Evolutionary conservation across 768 basidiomycete genomes (phyloP).

Genomic region (Lactarius deliciosus): DNA sequence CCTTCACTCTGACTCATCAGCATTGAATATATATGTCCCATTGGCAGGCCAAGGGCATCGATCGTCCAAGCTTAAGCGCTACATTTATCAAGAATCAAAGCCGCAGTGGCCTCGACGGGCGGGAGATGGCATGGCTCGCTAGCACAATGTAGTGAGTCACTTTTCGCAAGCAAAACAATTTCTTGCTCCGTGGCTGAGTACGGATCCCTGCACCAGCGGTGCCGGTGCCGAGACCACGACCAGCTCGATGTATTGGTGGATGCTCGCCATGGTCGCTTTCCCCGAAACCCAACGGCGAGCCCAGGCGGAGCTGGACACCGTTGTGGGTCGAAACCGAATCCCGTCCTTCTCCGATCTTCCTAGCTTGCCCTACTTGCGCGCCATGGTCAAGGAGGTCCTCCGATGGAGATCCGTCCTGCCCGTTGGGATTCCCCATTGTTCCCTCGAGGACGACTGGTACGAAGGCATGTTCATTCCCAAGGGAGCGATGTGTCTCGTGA

Average conservation of each 20-base stretch:
- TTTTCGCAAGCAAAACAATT: not conserved
- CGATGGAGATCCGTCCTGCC: constrained; percentile 28
- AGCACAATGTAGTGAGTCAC: constrained; percentile 31
- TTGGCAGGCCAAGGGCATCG: constrained; percentile 22
- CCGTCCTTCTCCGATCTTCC: constrained; percentile 30
- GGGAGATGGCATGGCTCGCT: constrained; percentile 31
- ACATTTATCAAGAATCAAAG: constrained; percentile 23
- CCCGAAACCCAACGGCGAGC: constrained; percentile 29
- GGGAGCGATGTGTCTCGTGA: constrained; percentile 38
- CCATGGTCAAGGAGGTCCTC: constrained; percentile 31
- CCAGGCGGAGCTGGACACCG: constrained; percentile 31
- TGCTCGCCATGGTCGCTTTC: constrained; percentile 31
- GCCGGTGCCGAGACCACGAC: constrained; percentile 29
- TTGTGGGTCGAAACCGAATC: constrained; percentile 27
- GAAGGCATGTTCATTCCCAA: constrained; percentile 38
- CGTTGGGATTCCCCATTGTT: constrained; percentile 27
- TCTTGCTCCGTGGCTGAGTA: not conserved
- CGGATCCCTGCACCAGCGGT: constrained; percentile 9
- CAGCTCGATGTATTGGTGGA: constrained; percentile 26
- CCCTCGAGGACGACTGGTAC: constrained; percentile 36
- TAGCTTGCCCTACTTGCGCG: constrained; percentile 30
- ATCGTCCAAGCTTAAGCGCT: constrained; percentile 23
- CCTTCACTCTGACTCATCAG: not conserved
- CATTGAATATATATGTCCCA: not conserved
- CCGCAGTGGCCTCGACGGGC: constrained; percentile 22